Evolutionary conservation across 2,329 filamentous ascomycete species (phyloP), one percentile per base, ranked within the genome.

Genomic region (Alternaria sp.): DNA sequence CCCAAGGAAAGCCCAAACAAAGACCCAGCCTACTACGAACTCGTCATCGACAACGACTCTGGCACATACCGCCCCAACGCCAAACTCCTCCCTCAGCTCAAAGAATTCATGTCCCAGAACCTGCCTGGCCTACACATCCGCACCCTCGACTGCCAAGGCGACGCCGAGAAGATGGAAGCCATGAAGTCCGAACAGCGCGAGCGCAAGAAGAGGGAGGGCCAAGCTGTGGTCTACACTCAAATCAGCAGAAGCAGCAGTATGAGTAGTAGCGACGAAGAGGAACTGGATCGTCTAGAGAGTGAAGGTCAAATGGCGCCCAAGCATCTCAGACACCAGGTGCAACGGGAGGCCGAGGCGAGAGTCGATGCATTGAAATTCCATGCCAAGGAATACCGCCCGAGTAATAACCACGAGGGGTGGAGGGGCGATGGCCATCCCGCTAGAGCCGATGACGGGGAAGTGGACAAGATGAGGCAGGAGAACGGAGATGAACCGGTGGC

Each of bases 31-130:
- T 81, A 87, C 75, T 98, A 97, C 78, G 91, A 97, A 77, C 87
- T 98, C 9, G 84, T 96, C 67, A 97, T 98, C 74, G 95, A 98
- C 83, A 98, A 98, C 74, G 95, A 97, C 80, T 93, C 90, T 58
- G 95, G 95, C 11, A 98, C 95, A 0, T 98, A 98, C 79, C 88
- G 95, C 0, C 95, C 95, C 0, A 93, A 96, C 74, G 91, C 91
- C 59, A 86, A 89, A 11, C 85, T 92, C 10, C 86, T 98, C 1
- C 91, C 92, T 0, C 77, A 89, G 1, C 84, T 98, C 1, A 89
- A 90, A 56, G 75, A 83, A 11, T 97, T 93, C 75, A 81, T 98
- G 3, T 82, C 89, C 30, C 80, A 79, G 23, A 93, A 95, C 69
- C 89, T 97, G 32, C 92, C 92, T 0, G 93, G 92, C 0, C 82